These are phyloP conservation scores for Filobasidium floriforme DNA, from an alignment of 768 basidiomycete species.

Conservation along the genomic window DNA sequence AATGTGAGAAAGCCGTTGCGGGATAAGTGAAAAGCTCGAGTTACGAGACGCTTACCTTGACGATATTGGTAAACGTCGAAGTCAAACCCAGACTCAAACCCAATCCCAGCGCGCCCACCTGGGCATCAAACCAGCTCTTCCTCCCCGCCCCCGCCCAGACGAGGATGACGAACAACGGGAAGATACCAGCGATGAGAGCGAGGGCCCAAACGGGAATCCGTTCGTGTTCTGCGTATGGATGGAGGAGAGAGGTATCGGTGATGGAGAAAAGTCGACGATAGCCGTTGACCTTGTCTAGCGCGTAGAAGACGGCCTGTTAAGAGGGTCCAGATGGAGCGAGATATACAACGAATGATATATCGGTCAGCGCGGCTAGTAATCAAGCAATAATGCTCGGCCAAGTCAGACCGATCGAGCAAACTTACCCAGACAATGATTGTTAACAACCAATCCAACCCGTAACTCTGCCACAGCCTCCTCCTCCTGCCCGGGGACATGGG, in stretches of 20 bases:
- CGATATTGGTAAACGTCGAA: constrained; percentile 39
- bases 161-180: constrained; percentile 37
- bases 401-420: constrained; percentile 23
- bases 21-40: too few relatives aligned
- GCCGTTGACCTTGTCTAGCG: constrained; percentile 46
- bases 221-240: constrained; percentile 39
- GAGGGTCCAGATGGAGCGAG: too few relatives aligned
- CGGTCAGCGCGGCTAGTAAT: too few relatives aligned
- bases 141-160: constrained; percentile 25
- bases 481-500: constrained; percentile 16
- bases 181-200: constrained; percentile 35
- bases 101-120: constrained; percentile 36
- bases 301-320: constrained; percentile 32
- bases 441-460: constrained; percentile 39
- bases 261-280: constrained; percentile 36
- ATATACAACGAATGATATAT: too few relatives aligned
- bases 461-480: constrained; percentile 30
- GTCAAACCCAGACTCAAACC: constrained; percentile 36
- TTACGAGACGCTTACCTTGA: too few relatives aligned
- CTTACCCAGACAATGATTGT: constrained; percentile 37
- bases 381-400: too few relatives aligned
- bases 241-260: constrained; percentile 34
- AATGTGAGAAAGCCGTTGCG: too few relatives aligned
- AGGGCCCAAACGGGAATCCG: constrained; percentile 37
- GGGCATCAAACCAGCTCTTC: constrained; percentile 26